Evolutionary conservation across 257 asterid species (phyloP).

Genomic region (Knoxia roxburghii): DNA sequence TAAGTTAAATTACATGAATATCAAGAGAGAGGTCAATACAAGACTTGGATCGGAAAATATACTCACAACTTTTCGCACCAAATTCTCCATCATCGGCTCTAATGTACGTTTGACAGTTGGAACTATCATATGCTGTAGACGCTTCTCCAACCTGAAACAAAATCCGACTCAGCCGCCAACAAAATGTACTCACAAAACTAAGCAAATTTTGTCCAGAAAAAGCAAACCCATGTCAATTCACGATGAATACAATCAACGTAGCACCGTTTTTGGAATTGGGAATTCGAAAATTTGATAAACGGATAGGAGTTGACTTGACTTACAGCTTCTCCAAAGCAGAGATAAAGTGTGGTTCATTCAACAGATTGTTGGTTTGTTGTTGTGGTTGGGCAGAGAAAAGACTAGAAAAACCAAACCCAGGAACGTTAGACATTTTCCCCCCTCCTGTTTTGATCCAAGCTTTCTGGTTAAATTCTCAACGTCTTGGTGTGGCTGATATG

Average conservation of each 20-base stretch:
- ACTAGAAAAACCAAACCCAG: not conserved
- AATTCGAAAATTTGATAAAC: not conserved
- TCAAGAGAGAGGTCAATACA: not conserved
- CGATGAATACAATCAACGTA: not conserved
- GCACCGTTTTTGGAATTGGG: not conserved
- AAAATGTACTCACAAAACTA: not conserved
- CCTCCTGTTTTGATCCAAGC: too few relatives aligned
- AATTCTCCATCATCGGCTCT: constrained; percentile 7
- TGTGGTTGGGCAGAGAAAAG: not conserved
- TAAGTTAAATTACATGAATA: not conserved
- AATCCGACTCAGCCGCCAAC: not conserved
- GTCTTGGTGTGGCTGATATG: too few relatives aligned
- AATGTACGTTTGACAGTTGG: not conserved
- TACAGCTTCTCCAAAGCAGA: not conserved
- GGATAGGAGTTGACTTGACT: constrained; percentile 7
- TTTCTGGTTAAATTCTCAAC: too few relatives aligned
- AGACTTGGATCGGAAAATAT: not conserved
- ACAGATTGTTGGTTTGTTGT: not conserved
- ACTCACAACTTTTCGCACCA: constrained; percentile 5
- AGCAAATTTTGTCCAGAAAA: not conserved
- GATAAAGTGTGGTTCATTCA: not conserved
- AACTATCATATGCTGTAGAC: not conserved
- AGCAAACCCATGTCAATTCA: not conserved
- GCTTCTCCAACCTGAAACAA: not conserved
- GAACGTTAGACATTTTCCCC: not conserved